phyloP scores from a whole-genome alignment of 257 asterid genomes.

The Jaltomata sinuosa region DNA sequence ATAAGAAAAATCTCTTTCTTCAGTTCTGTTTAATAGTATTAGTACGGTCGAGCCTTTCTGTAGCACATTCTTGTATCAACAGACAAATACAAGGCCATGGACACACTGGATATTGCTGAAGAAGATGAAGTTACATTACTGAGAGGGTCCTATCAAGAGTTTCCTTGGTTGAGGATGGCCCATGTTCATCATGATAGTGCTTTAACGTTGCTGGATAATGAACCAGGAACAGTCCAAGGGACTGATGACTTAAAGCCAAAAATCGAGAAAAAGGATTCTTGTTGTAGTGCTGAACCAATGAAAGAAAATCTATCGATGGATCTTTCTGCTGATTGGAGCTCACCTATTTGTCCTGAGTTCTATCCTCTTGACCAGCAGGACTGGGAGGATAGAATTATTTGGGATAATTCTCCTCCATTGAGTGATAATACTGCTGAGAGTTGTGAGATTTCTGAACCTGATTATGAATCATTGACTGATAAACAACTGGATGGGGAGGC shows the following conservation, averaged over 20 bases:
- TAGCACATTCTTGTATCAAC: conserved; percentile 9
- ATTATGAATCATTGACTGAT: conserved; percentile 49
- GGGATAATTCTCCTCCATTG: conserved; percentile 68
- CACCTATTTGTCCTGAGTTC: conserved; percentile 34
- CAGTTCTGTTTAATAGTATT: neutral
- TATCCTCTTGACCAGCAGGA: conserved; percentile 87
- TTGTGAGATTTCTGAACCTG: conserved; percentile 83
- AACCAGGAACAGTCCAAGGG: conserved; percentile 36
- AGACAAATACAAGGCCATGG: conserved; percentile 67
- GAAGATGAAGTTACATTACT: conserved; percentile 83
- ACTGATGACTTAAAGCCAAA: conserved; percentile 23
- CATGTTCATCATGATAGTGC: conserved; percentile 25
- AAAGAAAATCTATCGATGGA: conserved; percentile 28
- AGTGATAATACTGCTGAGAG: conserved; percentile 53
- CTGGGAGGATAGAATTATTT: conserved; percentile 92
- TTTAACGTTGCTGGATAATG: conserved; percentile 21
- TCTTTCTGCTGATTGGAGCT: conserved; percentile 33
- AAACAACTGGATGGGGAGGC: conserved; percentile 27
- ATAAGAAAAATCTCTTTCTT: neutral
- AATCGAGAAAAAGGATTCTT: conserved; percentile 41
- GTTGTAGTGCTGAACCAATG: conserved; percentile 62
- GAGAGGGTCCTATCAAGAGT: conserved; percentile 55
- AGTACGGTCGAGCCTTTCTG: neutral
- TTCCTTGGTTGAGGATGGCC: conserved; percentile 43
- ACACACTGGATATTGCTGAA: conserved; percentile 53